phyloP scores from a whole-genome alignment of 2,329 filamentous ascomycete genomes.

The Elsinoe perseae region DNA sequence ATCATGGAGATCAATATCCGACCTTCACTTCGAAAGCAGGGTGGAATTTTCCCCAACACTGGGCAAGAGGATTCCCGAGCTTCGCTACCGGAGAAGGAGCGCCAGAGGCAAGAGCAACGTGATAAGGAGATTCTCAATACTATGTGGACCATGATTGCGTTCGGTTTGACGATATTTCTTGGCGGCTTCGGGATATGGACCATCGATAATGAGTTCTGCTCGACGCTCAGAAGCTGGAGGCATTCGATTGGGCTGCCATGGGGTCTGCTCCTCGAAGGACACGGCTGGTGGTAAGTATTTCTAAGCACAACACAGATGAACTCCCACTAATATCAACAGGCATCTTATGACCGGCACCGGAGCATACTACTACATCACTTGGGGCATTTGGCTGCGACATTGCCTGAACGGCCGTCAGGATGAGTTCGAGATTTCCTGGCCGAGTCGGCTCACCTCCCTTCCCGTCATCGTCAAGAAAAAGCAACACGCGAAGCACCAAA shows the following conservation, averaged over 20 bases:
- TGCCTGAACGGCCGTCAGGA: slow-evolving; percentile 66
- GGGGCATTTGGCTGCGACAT: slow-evolving; percentile 74
- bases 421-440: slow-evolving; percentile 65
- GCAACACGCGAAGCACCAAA: slow-evolving; percentile 17
- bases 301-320: background rate
- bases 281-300: slow-evolving; percentile 59
- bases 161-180: slow-evolving; percentile 64
- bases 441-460: slow-evolving; percentile 49
- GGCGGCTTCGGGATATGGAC: slow-evolving; percentile 71
- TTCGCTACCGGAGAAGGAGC: slow-evolving; percentile 27
- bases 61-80: slow-evolving; percentile 34
- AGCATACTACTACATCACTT: slow-evolving; percentile 76
- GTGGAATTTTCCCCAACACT: slow-evolving; percentile 21
- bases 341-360: slow-evolving; percentile 75
- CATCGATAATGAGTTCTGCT: slow-evolving; percentile 70
- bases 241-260: slow-evolving; percentile 66
- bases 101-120: slow-evolving; percentile 45
- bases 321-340: slow-evolving; percentile 36
- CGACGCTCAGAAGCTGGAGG: slow-evolving; percentile 56
- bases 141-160: slow-evolving; percentile 69
- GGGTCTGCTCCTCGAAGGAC: slow-evolving; percentile 66
- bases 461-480: slow-evolving; percentile 42
- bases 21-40: slow-evolving; percentile 42
- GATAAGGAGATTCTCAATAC: slow-evolving; percentile 52
- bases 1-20: slow-evolving; percentile 64